Evolutionary conservation across 2,329 filamentous ascomycete genomes (phyloP), one percentile per base, ranked within the genome.

Genomic region (Fusarium virguliforme): DNA sequence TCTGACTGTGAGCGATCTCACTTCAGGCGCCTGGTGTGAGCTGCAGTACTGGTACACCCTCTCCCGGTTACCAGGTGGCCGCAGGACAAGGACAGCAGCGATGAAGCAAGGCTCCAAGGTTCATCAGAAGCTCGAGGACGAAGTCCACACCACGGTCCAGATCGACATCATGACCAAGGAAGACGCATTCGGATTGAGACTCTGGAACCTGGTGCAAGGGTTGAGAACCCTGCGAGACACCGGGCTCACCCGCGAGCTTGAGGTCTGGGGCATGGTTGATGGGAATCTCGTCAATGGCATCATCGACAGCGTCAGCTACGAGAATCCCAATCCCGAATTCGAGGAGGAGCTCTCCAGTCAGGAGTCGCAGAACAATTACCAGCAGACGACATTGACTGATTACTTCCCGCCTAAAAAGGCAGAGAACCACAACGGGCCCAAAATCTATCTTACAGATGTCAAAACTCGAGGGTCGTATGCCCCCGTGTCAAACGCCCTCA

Each of bases 21-120:
- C 95, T 0, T 92, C 94, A 1, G 95, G 95, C 3, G 91, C 95
- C 8, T 99, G 96, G 96, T 99, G 96, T 79, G 95, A 99, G 81
- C 81, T 98, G 65, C 95, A 98, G 79, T 97, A 97, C 76, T 94
- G 90, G 85, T 98, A 97, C 81, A 93, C 90, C 0, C 86, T 99
- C 60, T 93, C 91, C 4, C 90, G 89, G 60, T 89, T 89, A 4
- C 87, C 87, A 0, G 84, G 91, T 76, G 96, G 95, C 1, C 89
- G 88, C 63, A 95, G 92, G 78, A 91, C 88, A 60, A 86, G 86
- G 35, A 98, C 95, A 1, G 81, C 88, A 3, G 94, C 94, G 0
- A 99, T 99, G 96, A 91, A 90, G 78, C 87, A 89, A 59, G 96
- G 96, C 0, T 91, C 89, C 38, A 89, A 86, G 38, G 89, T 98